Base-by-base conservation (phyloP, 1,284 basidiomycete genomes). In the Leccinum fuscescens region DNA sequence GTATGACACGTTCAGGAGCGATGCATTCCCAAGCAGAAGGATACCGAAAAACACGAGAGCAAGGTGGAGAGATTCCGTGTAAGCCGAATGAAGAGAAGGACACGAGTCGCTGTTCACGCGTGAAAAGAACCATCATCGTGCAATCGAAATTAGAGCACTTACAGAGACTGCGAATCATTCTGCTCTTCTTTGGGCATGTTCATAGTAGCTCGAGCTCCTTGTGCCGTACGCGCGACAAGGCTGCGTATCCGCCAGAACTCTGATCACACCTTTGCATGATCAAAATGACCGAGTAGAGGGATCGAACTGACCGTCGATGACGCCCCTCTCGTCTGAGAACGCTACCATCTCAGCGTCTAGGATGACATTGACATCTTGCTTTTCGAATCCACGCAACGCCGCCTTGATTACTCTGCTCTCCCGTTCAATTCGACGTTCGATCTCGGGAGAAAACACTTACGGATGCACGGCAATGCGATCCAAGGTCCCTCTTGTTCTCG, bases 311-410 rank as follows among this genome's bases (percentile, higher is more conserved):
- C 88, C 88, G 61, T 89, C 86, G 42, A 90, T 79, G 22, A 74
- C 72, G 24, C 77, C 59, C 20, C 88, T 27, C 27, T 27, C 27
- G 27, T 27, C 27, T 53, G 88, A 84, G 72, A 83, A 95, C 0
- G 91, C 86, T 4, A 95, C 86, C 84, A 96, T 92, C 74, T 96
- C 94, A 1, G 92, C 92, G 70, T 96, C 94, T 0, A 96, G 74
- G 17, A 96, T 86, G 33, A 90, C 73, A 44, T 3, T 20, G 6
- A 44, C 42, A 60, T 83, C 84, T 51, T 73, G 71, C 62, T 71
- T 74, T 27, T 66, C 71, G 29, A 67, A 59, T 6, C 64, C 62
- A 22, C 82, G 81, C 0, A 95, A 78, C 29, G 29, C 29, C 29
- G 29, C 29, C 29, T 29, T 29, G 3, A 29, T 29, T 29, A 29